These are phyloP conservation scores for Poterioochromonas sp. DNA, from an alignment of 352 stramenopile species.

Conservation along the genomic window DNA sequence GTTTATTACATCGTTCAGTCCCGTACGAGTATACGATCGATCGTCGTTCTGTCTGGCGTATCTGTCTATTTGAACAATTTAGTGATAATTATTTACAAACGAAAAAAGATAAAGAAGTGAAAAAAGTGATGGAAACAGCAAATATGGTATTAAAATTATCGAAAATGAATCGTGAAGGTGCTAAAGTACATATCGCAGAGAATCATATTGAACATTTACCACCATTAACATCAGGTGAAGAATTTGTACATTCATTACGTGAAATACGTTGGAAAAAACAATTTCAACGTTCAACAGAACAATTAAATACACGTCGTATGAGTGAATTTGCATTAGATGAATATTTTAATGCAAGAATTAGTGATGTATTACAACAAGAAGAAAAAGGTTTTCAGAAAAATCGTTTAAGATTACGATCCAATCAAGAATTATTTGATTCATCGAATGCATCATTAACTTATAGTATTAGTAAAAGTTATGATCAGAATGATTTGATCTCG, in stretches of 20 bases:
- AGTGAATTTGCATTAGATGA: neutral
- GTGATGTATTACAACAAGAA: neutral
- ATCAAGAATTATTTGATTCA: too few relatives aligned
- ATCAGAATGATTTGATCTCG: too few relatives aligned
- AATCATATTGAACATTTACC: neutral
- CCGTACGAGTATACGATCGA: slow-evolving; percentile 11
- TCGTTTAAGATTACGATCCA: too few relatives aligned
- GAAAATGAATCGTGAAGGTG: slow-evolving; percentile 24
- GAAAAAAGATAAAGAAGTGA: neutral
- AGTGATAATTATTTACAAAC: neutral
- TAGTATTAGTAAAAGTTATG: too few relatives aligned
- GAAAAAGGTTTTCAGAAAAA: too few relatives aligned
- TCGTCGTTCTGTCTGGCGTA: neutral
- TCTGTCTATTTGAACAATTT: slow-evolving; percentile 26
- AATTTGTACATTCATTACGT: neutral
- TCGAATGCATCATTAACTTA: too few relatives aligned
- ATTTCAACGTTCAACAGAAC: neutral
- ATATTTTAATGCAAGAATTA: neutral
- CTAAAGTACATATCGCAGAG: neutral
- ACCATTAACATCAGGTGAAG: neutral
- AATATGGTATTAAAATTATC: slow-evolving; percentile 5
- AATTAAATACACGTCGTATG: neutral
- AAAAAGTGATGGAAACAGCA: slow-evolving; percentile 1
- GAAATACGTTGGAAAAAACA: neutral
- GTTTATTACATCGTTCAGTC: neutral